phyloP scores from a whole-genome alignment of 495 filamentous ascomycete species.

The Aspergillus taichungensis region DNA sequence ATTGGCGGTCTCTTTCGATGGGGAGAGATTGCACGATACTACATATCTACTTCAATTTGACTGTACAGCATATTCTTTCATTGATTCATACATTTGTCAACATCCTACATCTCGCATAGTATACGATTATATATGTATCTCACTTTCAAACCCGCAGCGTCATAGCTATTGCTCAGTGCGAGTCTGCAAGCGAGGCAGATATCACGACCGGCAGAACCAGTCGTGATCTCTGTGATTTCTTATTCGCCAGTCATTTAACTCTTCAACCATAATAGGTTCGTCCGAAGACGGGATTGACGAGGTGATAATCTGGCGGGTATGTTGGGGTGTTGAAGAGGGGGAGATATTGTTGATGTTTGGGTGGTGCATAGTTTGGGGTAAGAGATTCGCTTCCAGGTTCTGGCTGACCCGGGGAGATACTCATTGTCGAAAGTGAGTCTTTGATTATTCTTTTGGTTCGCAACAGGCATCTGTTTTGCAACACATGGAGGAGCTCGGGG shows the following conservation, averaged over 20 bases:
- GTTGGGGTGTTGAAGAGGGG: neutral
- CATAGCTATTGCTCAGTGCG: slow-evolving; percentile 30
- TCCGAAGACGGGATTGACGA: slow-evolving; percentile 31
- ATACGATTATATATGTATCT: slow-evolving; percentile 30
- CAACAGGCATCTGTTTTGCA: no score
- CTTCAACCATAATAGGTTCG: slow-evolving; percentile 35
- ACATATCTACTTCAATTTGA: no score
- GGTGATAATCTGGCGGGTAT: slow-evolving; percentile 41
- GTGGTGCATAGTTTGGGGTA: neutral
- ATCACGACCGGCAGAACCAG: slow-evolving; percentile 18
- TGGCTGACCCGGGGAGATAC: neutral
- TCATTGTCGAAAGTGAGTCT: slow-evolving; percentile 2
- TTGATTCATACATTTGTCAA: no score
- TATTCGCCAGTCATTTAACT: slow-evolving; percentile 47
- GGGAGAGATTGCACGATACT: slow-evolving; percentile 1
- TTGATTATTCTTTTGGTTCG: no score
- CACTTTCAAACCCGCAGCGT: slow-evolving; percentile 43
- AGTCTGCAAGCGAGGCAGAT: slow-evolving; percentile 46
- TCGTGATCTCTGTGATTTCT: slow-evolving; percentile 15
- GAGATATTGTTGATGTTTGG: neutral
- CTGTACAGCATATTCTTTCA: no score
- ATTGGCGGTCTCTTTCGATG: neutral
- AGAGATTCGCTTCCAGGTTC: neutral
- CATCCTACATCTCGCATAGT: no score
- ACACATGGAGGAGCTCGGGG: no score